Conservation (phyloP, 2,329 filamentous ascomycete species). For the Lasiodiplodia theobromae region DNA sequence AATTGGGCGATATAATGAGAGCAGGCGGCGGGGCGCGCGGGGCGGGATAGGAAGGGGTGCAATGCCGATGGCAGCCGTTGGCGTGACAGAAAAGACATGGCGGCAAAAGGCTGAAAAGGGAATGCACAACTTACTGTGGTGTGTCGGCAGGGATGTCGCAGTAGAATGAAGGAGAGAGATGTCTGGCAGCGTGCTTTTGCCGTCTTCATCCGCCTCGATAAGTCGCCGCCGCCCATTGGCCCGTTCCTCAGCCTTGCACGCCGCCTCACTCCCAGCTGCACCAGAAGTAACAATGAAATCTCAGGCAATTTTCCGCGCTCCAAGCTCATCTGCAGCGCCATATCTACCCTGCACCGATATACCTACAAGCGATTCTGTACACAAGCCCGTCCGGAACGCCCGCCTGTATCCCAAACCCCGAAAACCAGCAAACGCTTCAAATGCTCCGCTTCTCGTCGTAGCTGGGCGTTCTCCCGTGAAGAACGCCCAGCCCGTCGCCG, state of each 20-base stretch:
- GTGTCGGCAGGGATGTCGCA: background rate
- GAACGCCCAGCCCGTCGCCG: slow-evolving; percentile 55
- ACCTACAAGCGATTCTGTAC: slow-evolving; percentile 11
- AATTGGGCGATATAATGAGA: background rate
- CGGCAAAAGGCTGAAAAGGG: background rate
- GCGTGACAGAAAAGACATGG: background rate
- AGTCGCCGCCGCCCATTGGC: slow-evolving; percentile 3
- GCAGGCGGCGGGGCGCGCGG: slow-evolving; percentile 3
- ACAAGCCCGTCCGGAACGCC: slow-evolving; percentile 14
- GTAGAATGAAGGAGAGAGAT: background rate
- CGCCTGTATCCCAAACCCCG: slow-evolving; percentile 10
- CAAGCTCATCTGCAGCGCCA: background rate
- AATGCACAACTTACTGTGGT: slow-evolving; percentile 1
- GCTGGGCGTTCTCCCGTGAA: slow-evolving; percentile 37
- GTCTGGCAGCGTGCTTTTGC: slow-evolving; percentile 10
- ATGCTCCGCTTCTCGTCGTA: slow-evolving; percentile 26
- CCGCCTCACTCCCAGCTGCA: background rate
- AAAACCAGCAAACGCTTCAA: background rate
- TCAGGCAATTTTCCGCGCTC: background rate
- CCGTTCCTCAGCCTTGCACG: background rate
- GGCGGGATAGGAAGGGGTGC: background rate
- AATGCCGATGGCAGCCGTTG: slow-evolving; percentile 16
- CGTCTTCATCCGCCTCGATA: slow-evolving; percentile 20
- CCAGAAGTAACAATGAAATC: background rate
- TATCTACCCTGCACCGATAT: slow-evolving; percentile 17